These are phyloP conservation scores for Mortierella sp. DNA, from an alignment of 371 early-diverging fungal genomes.

Conservation along the genomic window DNA sequence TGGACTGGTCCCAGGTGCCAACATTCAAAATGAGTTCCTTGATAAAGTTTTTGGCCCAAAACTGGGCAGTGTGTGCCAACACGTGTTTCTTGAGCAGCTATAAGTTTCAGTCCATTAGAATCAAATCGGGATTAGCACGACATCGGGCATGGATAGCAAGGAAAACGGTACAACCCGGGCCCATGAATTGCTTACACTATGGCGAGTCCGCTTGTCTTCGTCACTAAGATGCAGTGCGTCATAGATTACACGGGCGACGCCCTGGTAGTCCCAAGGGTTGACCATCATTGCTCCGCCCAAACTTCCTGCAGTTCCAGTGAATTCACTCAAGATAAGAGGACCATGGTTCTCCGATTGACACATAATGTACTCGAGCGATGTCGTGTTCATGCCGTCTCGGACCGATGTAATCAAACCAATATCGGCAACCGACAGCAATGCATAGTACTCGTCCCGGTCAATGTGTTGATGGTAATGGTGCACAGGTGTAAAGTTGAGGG, in stretches of 20 bases:
- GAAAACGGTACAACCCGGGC: no score
- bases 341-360: slow-evolving; percentile 95
- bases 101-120: background rate
- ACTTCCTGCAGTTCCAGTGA: slow-evolving; percentile 96
- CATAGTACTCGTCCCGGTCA: slow-evolving; percentile 93
- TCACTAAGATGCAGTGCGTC: slow-evolving; percentile 86
- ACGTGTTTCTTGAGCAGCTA: slow-evolving; percentile 91
- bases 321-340: slow-evolving; percentile 95
- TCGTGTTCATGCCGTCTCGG: slow-evolving; percentile 99
- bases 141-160: background rate
- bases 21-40: slow-evolving; percentile 62
- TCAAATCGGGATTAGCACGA: background rate
- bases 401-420: slow-evolving; percentile 94
- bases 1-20: slow-evolving; percentile 63
- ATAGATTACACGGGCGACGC: slow-evolving; percentile 93
- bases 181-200: slow-evolving; percentile 62
- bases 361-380: slow-evolving; percentile 96
- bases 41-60: slow-evolving; percentile 93
- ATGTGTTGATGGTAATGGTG: slow-evolving; percentile 97
- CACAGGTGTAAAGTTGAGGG: slow-evolving; percentile 93
- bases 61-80: slow-evolving; percentile 86
- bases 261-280: slow-evolving; percentile 97
- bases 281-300: slow-evolving; percentile 91
- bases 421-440: slow-evolving; percentile 94
- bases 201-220: slow-evolving; percentile 83